Evolutionary conservation across 169 alveolate genomes (phyloP).

Genomic region (Besnoitia besnoiti): DNA sequence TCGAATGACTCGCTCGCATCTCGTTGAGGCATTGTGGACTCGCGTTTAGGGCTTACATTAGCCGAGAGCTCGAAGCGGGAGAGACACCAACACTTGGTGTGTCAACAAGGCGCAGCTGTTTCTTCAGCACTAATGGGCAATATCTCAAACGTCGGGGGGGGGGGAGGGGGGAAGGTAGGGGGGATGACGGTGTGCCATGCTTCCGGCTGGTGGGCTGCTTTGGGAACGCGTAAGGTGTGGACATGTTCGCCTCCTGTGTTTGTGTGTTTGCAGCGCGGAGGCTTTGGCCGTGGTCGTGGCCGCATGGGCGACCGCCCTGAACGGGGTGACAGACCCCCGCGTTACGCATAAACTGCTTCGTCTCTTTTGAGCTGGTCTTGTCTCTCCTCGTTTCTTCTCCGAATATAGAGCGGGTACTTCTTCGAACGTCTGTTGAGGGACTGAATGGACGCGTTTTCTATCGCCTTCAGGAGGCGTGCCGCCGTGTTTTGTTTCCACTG

Average conservation of each 20-base stretch:
- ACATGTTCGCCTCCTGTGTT: neutral
- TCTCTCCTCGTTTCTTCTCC: neutral
- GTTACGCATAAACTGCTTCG: neutral
- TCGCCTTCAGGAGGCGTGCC: neutral
- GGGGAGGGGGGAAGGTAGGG: no score
- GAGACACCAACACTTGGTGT: no score
- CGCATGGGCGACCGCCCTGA: slow-evolving; percentile 24
- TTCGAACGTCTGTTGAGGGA: neutral
- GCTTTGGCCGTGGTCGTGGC: slow-evolving; percentile 9
- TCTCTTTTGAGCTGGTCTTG: neutral
- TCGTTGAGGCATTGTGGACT: no score
- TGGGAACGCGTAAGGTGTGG: neutral
- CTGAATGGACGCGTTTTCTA: no score
- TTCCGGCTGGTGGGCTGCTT: no score
- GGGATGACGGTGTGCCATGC: no score
- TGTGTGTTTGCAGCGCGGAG: slow-evolving; percentile 18
- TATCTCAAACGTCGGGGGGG: no score
- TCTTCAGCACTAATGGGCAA: no score
- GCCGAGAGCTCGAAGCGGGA: no score
- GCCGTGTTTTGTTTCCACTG: neutral
- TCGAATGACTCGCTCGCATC: no score
- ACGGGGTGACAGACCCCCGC: neutral
- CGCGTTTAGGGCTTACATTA: no score
- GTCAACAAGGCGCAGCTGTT: no score
- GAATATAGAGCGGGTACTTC: neutral